Conservation (phyloP, 2,329 filamentous ascomycete genomes). For the Beauveria sp. region DNA sequence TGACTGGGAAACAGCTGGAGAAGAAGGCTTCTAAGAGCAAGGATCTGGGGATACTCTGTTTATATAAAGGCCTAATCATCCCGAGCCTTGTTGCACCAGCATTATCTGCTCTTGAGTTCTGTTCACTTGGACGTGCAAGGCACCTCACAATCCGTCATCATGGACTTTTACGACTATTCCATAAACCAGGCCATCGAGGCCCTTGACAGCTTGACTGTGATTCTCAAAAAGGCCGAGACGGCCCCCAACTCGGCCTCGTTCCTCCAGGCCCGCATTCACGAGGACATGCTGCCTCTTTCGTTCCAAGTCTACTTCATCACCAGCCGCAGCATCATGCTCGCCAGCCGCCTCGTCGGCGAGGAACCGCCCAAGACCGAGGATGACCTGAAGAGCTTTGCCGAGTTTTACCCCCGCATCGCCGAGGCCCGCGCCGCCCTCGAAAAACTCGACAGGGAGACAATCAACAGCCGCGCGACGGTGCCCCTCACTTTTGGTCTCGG, state of each 20-base stretch:
- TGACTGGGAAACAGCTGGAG: neutral
- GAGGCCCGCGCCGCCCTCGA: slow-evolving; percentile 22
- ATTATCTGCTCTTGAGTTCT: neutral
- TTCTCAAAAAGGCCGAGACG: slow-evolving; percentile 30
- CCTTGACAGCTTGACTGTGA: slow-evolving; percentile 23
- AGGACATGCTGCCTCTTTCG: slow-evolving; percentile 36
- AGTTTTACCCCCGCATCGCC: slow-evolving; percentile 26
- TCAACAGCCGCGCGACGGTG: slow-evolving; percentile 25
- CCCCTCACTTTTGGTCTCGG: slow-evolving; percentile 25
- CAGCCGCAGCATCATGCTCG: slow-evolving; percentile 24
- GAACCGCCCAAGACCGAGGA: slow-evolving; percentile 19
- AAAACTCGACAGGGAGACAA: slow-evolving; percentile 24
- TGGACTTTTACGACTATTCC: slow-evolving; percentile 33
- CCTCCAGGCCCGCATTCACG: slow-evolving; percentile 24
- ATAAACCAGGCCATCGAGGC: slow-evolving; percentile 24
- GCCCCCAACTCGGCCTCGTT: slow-evolving; percentile 25
- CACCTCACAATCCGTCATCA: slow-evolving; percentile 18
- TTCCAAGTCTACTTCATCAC: slow-evolving; percentile 31
- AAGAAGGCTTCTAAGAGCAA: neutral
- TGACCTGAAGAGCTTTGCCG: slow-evolving; percentile 25
- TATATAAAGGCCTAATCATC: slow-evolving; percentile 6
- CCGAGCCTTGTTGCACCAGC: neutral
- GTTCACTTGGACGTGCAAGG: neutral
- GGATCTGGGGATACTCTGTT: neutral
- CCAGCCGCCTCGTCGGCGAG: slow-evolving; percentile 25